A percentile compares a stretch with the other conserved stretches of the same genome.
phyloP scores from a whole-genome alignment of 73 alveolate genomes.

The Paramecium primaurelia region DNA sequence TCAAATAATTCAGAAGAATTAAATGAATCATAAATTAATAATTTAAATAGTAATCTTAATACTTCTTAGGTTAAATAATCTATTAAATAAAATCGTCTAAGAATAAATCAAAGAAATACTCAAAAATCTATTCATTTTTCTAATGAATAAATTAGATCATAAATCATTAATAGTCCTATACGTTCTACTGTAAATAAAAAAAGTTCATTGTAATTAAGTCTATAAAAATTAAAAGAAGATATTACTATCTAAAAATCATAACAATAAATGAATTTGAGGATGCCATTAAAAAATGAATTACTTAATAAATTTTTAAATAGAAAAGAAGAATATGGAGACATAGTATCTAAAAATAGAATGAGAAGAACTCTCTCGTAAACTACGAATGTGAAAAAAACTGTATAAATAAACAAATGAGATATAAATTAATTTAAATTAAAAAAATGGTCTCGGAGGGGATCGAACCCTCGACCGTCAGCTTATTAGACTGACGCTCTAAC shows the following conservation, averaged over 20 bases:
- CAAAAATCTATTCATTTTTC: not conserved
- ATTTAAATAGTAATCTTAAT: not conserved
- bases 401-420: not conserved
- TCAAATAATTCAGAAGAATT: not conserved
- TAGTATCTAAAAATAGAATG: not conserved
- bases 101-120: not conserved
- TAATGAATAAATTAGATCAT: not conserved
- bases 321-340: slow-evolving; percentile 31
- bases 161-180: not conserved
- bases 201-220: not conserved
- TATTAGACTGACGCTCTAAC: slow-evolving; percentile 65
- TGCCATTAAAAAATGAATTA: slow-evolving; percentile 5
- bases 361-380: not conserved
- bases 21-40: not conserved
- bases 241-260: not conserved
- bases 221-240: not conserved
- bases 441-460: slow-evolving; percentile 61
- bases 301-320: slow-evolving; percentile 7
- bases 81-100: not conserved
- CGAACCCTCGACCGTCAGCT: slow-evolving; percentile 65
- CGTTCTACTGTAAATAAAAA: not conserved
- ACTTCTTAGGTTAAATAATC: not conserved
- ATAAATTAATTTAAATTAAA: not conserved
- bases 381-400: not conserved
- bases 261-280: not conserved